Evolutionary conservation across 108 stramenopile species (phyloP).

Genomic region (Conticribra guillardii): DNA sequence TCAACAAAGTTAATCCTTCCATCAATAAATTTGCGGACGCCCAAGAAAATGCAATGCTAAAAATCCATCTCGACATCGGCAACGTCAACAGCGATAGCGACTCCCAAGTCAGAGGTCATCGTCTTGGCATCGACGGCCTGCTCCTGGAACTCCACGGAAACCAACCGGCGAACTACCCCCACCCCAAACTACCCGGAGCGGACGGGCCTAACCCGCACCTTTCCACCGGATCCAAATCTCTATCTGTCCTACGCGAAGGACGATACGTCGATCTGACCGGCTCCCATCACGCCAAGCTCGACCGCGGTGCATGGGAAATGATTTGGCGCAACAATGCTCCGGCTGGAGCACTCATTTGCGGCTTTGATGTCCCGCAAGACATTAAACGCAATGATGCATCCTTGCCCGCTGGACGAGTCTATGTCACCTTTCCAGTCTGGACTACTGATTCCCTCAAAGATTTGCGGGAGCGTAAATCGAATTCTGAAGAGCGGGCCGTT

Average conservation of each 20-base stretch:
- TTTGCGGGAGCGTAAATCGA: conserved; percentile 41
- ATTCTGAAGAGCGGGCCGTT: conserved; percentile 43
- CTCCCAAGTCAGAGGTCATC: conserved; percentile 18
- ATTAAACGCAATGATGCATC: conserved; percentile 57
- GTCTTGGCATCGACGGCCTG: conserved; percentile 45
- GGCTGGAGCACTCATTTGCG: conserved; percentile 61
- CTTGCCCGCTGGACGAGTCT: conserved; percentile 57
- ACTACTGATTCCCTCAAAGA: conserved; percentile 51
- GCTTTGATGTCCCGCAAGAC: conserved; percentile 60
- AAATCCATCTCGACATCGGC: conserved; percentile 49
- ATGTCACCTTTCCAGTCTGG: conserved; percentile 68
- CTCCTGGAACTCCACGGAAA: conserved; percentile 40
- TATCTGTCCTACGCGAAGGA: conserved; percentile 41
- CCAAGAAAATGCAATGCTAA: conserved; percentile 39
- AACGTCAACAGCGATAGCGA: too few species aligned
- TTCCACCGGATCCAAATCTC: conserved; percentile 52
- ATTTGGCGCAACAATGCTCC: conserved; percentile 60
- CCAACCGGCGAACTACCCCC: conserved; percentile 14
- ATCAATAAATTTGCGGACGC: conserved; percentile 33
- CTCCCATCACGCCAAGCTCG: conserved; percentile 28
- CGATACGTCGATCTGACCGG: conserved; percentile 53
- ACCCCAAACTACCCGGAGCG: conserved; percentile 60
- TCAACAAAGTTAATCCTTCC: conserved; percentile 44
- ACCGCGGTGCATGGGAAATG: conserved; percentile 71
- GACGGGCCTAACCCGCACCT: conserved; percentile 71